Evolutionary conservation across 371 early-diverging fungal genomes (phyloP).

Genomic region (Mucor velutinosus): DNA sequence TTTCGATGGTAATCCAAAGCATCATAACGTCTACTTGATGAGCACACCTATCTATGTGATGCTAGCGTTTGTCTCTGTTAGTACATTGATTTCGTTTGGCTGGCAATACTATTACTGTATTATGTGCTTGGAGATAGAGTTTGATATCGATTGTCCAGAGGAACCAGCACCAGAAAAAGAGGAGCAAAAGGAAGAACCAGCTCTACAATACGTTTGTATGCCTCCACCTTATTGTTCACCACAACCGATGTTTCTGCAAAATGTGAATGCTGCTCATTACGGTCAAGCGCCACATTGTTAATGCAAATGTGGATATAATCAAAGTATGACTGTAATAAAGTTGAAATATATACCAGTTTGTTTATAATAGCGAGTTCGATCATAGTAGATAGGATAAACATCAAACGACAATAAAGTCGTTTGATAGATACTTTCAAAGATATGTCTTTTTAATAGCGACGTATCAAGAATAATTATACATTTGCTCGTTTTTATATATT

Average conservation of each 20-base stretch:
- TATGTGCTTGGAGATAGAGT: slow-evolving; percentile 18
- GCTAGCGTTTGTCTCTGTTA: slow-evolving; percentile 37
- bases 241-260: slow-evolving; percentile 24
- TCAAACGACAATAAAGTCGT: too few relatives aligned
- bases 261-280: slow-evolving; percentile 7
- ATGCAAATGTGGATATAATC: background rate
- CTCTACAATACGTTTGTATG: slow-evolving; percentile 1
- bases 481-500: too few relatives aligned
- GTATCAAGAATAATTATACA: too few relatives aligned
- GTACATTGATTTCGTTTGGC: slow-evolving; percentile 29
- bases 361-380: too few relatives aligned
- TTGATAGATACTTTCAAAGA: too few relatives aligned
- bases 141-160: slow-evolving; percentile 31
- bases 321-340: too few relatives aligned
- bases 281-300: background rate
- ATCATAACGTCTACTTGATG: slow-evolving; percentile 39
- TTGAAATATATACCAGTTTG: too few relatives aligned
- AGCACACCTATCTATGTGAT: slow-evolving; percentile 43
- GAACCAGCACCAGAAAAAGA: slow-evolving; percentile 7
- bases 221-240: slow-evolving; percentile 17
- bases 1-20: slow-evolving; percentile 43
- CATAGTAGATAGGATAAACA: too few relatives aligned
- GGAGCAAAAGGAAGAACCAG: slow-evolving; percentile 12
- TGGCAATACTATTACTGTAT: slow-evolving; percentile 51
- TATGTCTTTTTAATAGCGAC: too few relatives aligned